Base-by-base conservation (phyloP, 768 basidiomycete species). In the Lentinula boryana region DNA sequence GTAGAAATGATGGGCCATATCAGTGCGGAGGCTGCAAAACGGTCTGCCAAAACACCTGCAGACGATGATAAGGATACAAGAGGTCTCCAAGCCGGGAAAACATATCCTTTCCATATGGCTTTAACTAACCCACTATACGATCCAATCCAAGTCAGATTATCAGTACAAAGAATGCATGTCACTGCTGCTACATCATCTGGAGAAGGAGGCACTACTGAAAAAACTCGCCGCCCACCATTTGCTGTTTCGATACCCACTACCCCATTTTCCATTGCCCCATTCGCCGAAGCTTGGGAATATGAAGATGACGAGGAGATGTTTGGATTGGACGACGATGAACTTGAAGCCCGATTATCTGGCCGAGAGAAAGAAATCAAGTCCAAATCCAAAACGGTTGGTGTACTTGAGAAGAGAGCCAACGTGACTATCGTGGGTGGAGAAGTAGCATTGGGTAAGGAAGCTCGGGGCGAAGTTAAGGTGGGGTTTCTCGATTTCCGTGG, bases 221-320 rank as follows among this genome's bases (percentile, higher is more conserved):
- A 85, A 69, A 76, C 83, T 10, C 81, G 82, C 12, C 81, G 87
- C 4, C 85, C 87, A 46, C 87, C 89, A 2, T 96, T 91, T 68
- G 88, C 86, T 1, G 79, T 96, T 5, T 86, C 88, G 9, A 76
- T 98, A 2, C 95, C 93, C 0, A 86, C 85, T 10, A 76, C 83
- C 0, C 75, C 86, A 8, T 96, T 99, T 70, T 78, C 89, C 5
- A 84, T 98, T 51, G 87, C 89, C 13, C 91, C 96, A 2, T 95
- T 90, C 68, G 93, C 93, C 16, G 97, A 98, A 70, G 93, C 93
- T 36, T 98, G 96, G 96, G 95, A 98, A 71, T 97, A 95, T 63
- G 96, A 97, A 35, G 96, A 97, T 58, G 95, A 95, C 61, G 94
- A 96, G 61, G 94, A 93, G 48, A 91, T 92, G 89, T 88, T 88